Base-by-base conservation (phyloP, 1,284 basidiomycete genomes). In the Cryptococcus depauperatus region DNA sequence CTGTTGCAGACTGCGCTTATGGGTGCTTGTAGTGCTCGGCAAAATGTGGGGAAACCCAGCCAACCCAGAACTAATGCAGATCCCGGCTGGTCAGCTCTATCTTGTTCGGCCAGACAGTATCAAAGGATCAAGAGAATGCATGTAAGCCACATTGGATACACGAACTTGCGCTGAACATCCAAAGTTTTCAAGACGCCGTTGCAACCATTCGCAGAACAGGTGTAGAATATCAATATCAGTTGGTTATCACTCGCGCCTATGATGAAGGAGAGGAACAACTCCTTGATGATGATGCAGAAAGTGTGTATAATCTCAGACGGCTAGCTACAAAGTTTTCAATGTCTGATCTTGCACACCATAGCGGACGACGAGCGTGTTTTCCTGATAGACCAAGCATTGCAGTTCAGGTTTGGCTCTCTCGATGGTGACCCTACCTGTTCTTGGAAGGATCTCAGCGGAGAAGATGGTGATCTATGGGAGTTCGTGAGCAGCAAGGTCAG, bases 241-340 rank as follows among this genome's bases (percentile, higher is more conserved):
- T 99, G n/a, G 92, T 96, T 7, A 81, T 96, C 45, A 95, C 91
- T 11, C 79, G 91, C 51, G 90, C 93, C 0, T 96, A 87, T 63
- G 89, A 95, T 57, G 90, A 96, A 52, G 92, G 90, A 9, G 92
- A 96, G 64, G 87, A 95, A 66, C 85, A 92, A 60, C 71, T 95
- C 26, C 74, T 96, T 11, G 90, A 93, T 55, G 91, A 96, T 58
- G 90, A 95, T 67, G 89, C 91, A 34, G 93, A 97, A 73, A 88
- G 88, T 91, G 66, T 64, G 85, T 75, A 28, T n/a, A 41, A 22
- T 9, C 30, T 14, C 13, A 10, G 13, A 35, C 28, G 11, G 3
- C n/a, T 9, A 14, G n/a, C 27, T 47, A 32, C 32, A 16, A 16
- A 35, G 18, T 33, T 37, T 32, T 37, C 33, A 13, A 6, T 10